These are phyloP conservation scores for Zygosaccharomyces siamensis DNA, from an alignment of 805 yeast genomes.

Conservation along the genomic window DNA sequence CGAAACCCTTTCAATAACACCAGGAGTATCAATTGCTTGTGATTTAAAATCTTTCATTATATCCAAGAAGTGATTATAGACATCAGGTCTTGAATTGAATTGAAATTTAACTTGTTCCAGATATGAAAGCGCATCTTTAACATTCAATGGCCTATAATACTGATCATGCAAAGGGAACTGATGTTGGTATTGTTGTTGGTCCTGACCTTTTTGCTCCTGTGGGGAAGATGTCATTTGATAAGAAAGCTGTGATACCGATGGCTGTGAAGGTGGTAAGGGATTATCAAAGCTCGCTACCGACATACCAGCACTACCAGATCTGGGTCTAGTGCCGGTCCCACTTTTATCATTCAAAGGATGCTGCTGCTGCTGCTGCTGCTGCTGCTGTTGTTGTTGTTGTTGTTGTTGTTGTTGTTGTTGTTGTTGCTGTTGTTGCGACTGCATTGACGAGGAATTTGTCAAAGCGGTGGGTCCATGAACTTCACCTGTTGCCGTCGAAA, in stretches of 20 bases:
- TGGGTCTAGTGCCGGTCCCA: neutral
- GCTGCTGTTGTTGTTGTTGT: neutral
- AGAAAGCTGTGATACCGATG: slow-evolving; percentile 7
- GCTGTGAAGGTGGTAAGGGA: slow-evolving; percentile 24
- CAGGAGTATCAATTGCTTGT: slow-evolving; percentile 95
- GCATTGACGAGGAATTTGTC: neutral
- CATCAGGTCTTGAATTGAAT: slow-evolving; percentile 88
- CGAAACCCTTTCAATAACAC: slow-evolving; percentile 94
- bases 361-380: neutral
- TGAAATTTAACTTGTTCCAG: slow-evolving; percentile 93
- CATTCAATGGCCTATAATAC: slow-evolving; percentile 76
- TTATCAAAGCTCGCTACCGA: slow-evolving; percentile 32
- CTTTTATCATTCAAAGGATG: slow-evolving; percentile 8
- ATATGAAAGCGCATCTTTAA: slow-evolving; percentile 91
- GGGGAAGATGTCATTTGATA: slow-evolving; percentile 9
- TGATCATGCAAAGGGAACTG: slow-evolving; percentile 19
- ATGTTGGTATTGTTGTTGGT: slow-evolving; percentile 15
- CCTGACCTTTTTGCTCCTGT: slow-evolving; percentile 15
- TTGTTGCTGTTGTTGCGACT: neutral
- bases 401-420: neutral
- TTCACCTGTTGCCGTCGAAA: slow-evolving; percentile 6
- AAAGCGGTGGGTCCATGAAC: neutral
- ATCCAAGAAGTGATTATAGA: slow-evolving; percentile 91
- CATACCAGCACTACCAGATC: slow-evolving; percentile 17
- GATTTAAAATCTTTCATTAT: slow-evolving; percentile 98